Evolutionary conservation across 345 rosid species (phyloP), one percentile per base, ranked within the genome.

Genomic region (Citrus mangshanensis): DNA sequence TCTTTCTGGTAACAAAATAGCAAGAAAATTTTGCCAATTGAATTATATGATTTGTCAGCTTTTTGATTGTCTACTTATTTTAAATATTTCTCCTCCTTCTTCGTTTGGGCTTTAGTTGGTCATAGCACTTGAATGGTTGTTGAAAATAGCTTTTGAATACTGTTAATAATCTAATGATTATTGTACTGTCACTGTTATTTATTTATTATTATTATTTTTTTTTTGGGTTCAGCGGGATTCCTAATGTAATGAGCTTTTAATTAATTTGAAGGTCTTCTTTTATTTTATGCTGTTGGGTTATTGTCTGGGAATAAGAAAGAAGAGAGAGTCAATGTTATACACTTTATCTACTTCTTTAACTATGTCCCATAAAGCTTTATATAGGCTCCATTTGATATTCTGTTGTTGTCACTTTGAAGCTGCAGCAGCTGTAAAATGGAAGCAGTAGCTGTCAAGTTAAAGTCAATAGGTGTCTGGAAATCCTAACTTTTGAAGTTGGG

Each of bases 11-110:
- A 54, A 18, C 0, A 1, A 18, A 54, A 51, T 42, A 51, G 3
- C 6, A 51, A 18, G 56, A 16, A 14, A 51, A 19, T 18, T 16
- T 32, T 25, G 13, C 40, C 13, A 5, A 16, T 74, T 25, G 24
- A 73, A 35, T 25, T n/a, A 27, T 27, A 37, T 27, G 18, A 73
- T 34, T 76, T n/a, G 38, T 51, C 34, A 35, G 77, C 77, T 78
- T 69, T 49, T 51, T 58, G 19, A 19, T 37, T 34, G 21, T 14
- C 34, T 18, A 0, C 55, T 58, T 34, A 7, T 6, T 21, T 18
- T n/a, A 8, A 40, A 55, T 22, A 13, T 32, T 72, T 19, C 5
- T 25, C 27, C 8, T 24, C 38, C 16, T 54, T 16, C 56, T 51
- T 54, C 58, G 5, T 59, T 42, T 68, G 25, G 37, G 58, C 22